These are phyloP conservation scores for Leptoxyphium fumago DNA, from an alignment of 2,329 filamentous ascomycete species.

Conservation along the genomic window DNA sequence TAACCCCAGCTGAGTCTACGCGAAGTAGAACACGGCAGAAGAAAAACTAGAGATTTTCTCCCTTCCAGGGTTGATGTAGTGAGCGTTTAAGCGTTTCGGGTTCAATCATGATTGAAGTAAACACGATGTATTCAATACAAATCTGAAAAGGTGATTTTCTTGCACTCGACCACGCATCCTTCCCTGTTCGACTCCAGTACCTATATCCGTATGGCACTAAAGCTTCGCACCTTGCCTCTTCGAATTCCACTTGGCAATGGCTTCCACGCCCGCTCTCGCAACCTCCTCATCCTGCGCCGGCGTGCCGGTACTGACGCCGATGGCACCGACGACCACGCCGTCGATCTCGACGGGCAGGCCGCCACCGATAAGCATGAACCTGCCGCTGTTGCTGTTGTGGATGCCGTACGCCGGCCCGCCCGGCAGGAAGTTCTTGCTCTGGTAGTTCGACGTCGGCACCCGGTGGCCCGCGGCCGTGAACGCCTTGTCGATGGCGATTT, in stretches of 20 bases:
- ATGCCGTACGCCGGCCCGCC: constrained; percentile 39
- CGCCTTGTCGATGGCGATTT: constrained; percentile 49
- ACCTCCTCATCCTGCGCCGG: constrained; percentile 41
- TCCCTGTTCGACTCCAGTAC: background rate
- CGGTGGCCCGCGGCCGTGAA: constrained; percentile 43
- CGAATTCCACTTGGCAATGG: constrained; percentile 24
- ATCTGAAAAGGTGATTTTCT: background rate
- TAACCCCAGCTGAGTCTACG: constrained; percentile 23
- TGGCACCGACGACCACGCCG: constrained; percentile 37
- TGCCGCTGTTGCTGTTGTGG: constrained; percentile 36
- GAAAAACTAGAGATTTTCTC: constrained; percentile 13
- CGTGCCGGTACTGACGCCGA: constrained; percentile 41
- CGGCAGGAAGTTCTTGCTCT: constrained; percentile 36
- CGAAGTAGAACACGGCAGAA: constrained; percentile 27
- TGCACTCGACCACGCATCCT: background rate
- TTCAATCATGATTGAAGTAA: no score
- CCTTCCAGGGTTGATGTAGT: no score
- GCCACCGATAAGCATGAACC: constrained; percentile 40
- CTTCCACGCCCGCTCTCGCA: constrained; percentile 37
- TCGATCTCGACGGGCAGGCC: constrained; percentile 37
- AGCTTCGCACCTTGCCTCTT: constrained; percentile 23
- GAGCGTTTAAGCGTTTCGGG: no score
- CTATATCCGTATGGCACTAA: constrained; percentile 5
- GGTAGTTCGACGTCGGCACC: constrained; percentile 37
- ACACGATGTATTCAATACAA: no score